Evolutionary conservation across 179 eudicot genomes (phyloP).

Genomic region (Corrigiola litoralis): DNA sequence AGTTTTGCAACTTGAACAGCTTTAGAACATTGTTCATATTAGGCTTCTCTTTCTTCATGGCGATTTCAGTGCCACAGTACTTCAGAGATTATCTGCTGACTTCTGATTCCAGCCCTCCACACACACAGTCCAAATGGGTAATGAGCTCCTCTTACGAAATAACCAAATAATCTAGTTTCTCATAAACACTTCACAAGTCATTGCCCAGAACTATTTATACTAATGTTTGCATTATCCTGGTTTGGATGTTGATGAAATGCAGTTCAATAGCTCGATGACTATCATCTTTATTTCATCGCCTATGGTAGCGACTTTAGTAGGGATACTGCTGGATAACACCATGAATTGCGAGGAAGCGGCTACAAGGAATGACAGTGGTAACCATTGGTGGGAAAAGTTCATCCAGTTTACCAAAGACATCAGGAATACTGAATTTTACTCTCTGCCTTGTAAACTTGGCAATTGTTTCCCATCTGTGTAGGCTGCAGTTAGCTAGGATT

Average conservation of each 20-base stretch:
- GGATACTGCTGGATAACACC: conserved; percentile 49
- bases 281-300: conserved; percentile 51
- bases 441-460: conserved; percentile 55
- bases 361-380: conserved; percentile 54
- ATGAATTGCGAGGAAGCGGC: conserved; percentile 33
- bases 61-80: conserved; percentile 60
- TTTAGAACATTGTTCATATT: conserved; percentile 60
- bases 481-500: too few relatives aligned
- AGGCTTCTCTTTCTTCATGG: conserved; percentile 62
- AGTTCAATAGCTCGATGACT: conserved; percentile 54
- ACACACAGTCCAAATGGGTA: conserved; percentile 57
- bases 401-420: conserved; percentile 47
- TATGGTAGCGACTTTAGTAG: conserved; percentile 43
- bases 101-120: conserved; percentile 28
- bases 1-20: conserved; percentile 73
- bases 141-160: background rate
- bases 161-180: background rate
- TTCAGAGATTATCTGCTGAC: conserved; percentile 39
- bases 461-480: conserved; percentile 60
- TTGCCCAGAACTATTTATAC: background rate
- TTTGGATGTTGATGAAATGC: conserved; percentile 6
- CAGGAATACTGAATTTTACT: conserved; percentile 70
- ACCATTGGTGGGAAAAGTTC: conserved; percentile 72
- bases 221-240: background rate
- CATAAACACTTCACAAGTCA: background rate